These are phyloP conservation scores for Suillus fuscotomentosus DNA, from an alignment of 768 basidiomycete genomes.

Conservation along the genomic window DNA sequence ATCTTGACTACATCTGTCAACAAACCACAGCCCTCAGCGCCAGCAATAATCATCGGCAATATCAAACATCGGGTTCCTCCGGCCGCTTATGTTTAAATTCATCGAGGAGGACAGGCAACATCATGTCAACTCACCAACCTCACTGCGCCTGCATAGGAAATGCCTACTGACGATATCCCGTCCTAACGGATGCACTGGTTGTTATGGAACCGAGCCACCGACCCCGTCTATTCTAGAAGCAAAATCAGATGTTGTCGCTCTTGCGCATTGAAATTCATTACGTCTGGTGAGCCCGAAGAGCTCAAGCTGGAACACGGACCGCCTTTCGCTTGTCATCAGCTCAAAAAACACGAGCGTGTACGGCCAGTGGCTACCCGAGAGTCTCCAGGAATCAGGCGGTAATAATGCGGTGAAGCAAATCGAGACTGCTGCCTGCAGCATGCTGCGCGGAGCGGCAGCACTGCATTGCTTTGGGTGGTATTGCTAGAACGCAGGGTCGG, in stretches of 20 bases:
- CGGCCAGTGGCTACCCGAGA: neutral
- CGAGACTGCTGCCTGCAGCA: conserved; percentile 35
- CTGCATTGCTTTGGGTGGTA: too few species aligned
- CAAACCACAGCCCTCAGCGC: neutral
- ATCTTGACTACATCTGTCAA: too few species aligned
- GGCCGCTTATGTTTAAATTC: too few species aligned
- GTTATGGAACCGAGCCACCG: conserved; percentile 55
- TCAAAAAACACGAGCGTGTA: conserved; percentile 20
- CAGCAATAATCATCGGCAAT: conserved; percentile 9
- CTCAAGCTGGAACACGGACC: conserved; percentile 35
- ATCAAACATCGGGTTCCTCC: conserved; percentile 38
- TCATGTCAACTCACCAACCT: too few species aligned
- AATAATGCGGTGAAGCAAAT: conserved; percentile 38
- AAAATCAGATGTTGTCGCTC: conserved; percentile 46
- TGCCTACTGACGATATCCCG: too few species aligned
- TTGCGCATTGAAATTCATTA: conserved; percentile 63
- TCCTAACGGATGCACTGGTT: conserved; percentile 21
- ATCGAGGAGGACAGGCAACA: too few species aligned
- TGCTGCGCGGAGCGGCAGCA: too few species aligned
- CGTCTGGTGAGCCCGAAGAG: conserved; percentile 38
- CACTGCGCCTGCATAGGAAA: too few species aligned
- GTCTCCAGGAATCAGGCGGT: neutral
- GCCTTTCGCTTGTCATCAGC: conserved; percentile 22
- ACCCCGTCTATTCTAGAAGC: conserved; percentile 48
- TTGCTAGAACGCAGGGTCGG: too few species aligned